phyloP scores from a whole-genome alignment of 768 basidiomycete species.

The Rhodotorula taiwanensis region DNA sequence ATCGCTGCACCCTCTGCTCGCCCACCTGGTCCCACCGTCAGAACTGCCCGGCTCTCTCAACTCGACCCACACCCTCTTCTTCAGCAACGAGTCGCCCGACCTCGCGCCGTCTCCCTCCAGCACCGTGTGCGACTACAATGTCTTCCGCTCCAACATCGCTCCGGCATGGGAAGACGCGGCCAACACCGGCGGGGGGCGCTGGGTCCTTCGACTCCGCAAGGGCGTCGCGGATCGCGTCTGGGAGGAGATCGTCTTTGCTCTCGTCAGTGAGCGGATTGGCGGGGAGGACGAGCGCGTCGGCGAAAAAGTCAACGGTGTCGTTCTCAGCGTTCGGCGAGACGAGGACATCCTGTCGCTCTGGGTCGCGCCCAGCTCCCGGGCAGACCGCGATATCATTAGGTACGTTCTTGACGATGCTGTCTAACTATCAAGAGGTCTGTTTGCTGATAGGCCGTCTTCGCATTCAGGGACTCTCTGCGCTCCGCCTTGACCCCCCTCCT shows the following conservation, averaged over 20 bases:
- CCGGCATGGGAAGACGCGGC: constrained; percentile 96
- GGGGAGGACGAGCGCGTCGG: constrained; percentile 17
- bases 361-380: constrained; percentile 75
- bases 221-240: constrained; percentile 82
- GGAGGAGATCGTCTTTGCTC: constrained; percentile 59
- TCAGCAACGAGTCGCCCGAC: constrained; percentile 1
- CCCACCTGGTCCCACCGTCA: constrained; percentile 80
- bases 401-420: constrained; percentile 46
- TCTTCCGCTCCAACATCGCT: constrained; percentile 77
- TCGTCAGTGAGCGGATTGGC: constrained; percentile 30
- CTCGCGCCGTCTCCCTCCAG: constrained; percentile 12
- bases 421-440: background rate
- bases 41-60: constrained; percentile 59
- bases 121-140: constrained; percentile 65
- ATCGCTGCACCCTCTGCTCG: constrained; percentile 91
- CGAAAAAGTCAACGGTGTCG: constrained; percentile 80
- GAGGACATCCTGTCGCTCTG: constrained; percentile 92
- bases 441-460: background rate
- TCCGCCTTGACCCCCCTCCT: constrained; percentile 24
- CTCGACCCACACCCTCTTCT: constrained; percentile 25
- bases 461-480: constrained; percentile 27
- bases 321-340: constrained; percentile 82
- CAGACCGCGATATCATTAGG: constrained; percentile 71
- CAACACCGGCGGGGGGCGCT: constrained; percentile 81
- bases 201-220: constrained; percentile 88